phyloP scores from a whole-genome alignment of 345 rosid genomes.

The Limnanthes douglasii region DNA sequence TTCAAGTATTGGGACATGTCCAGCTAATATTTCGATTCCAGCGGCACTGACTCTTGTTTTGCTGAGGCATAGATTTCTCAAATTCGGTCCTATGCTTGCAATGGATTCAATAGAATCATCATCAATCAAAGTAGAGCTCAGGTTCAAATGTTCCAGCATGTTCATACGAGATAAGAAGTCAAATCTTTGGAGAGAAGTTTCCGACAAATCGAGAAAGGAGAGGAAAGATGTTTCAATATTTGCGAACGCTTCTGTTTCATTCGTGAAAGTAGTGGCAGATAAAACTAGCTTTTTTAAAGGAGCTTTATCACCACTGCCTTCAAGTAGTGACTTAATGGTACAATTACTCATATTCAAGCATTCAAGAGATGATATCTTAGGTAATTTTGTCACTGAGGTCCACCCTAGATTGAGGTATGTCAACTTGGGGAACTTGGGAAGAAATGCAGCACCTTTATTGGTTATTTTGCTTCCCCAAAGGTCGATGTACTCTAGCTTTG shows the following conservation, averaged over 20 bases:
- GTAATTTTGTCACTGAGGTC: conserved; percentile 54
- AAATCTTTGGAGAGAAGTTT: conserved; percentile 38
- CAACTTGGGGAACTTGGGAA: conserved; percentile 40
- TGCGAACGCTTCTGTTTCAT: conserved; percentile 39
- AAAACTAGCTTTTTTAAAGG: conserved; percentile 39
- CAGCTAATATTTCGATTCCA: conserved; percentile 45
- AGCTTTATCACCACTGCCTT: conserved; percentile 19
- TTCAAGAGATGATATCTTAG: conserved; percentile 45
- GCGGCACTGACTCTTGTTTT: conserved; percentile 53
- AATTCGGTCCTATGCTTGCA: conserved; percentile 37
- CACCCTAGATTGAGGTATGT: conserved; percentile 66
- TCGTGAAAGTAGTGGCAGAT: conserved; percentile 46
- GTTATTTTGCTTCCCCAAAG: conserved; percentile 84
- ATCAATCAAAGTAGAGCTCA: conserved; percentile 37
- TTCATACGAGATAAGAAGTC: conserved; percentile 39
- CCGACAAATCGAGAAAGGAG: conserved; percentile 48
- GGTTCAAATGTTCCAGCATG: conserved; percentile 56
- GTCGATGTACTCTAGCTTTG: conserved; percentile 70
- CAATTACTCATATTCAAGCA: conserved; percentile 79
- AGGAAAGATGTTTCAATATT: conserved; percentile 28
- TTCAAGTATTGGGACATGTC: conserved; percentile 56
- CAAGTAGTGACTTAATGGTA: conserved; percentile 31
- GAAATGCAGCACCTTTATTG: conserved; percentile 35
- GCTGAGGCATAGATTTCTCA: conserved; percentile 50
- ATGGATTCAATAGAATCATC: conserved; percentile 55